These are phyloP conservation scores for Clathrus columnatus DNA, from an alignment of 768 basidiomycete genomes.

Conservation along the genomic window DNA sequence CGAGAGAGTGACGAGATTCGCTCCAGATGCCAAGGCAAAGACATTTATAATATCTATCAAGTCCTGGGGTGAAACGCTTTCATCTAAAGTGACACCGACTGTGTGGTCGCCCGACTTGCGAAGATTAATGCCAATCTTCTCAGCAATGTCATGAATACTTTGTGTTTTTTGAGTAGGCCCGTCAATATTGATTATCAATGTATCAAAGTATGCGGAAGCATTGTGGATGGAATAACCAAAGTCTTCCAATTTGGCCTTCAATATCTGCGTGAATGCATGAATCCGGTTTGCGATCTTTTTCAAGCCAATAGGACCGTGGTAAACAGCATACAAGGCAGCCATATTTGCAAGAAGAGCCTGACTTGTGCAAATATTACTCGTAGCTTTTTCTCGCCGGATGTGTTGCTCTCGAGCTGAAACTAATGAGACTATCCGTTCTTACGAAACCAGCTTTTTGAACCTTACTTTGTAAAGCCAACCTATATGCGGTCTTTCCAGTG, in stretches of 20 bases:
- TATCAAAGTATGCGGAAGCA: constrained; percentile 77
- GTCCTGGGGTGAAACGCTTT: constrained; percentile 72
- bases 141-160: constrained; percentile 61
- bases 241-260: constrained; percentile 54
- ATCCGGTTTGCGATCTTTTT: constrained; percentile 81
- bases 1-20: constrained; percentile 36
- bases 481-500: constrained; percentile 80
- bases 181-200: constrained; percentile 70
- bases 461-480: constrained; percentile 90
- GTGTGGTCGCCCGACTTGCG: constrained; percentile 62
- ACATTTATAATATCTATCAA: constrained; percentile 71
- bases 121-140: constrained; percentile 68
- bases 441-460: constrained; percentile 9
- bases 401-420: constrained; percentile 84
- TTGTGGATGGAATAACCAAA: constrained; percentile 72
- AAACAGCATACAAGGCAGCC: constrained; percentile 98
- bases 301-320: constrained; percentile 87
- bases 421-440: background rate
- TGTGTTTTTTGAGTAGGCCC: constrained; percentile 44
- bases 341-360: constrained; percentile 98
- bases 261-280: constrained; percentile 76
- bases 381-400: constrained; percentile 95
- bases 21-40: constrained; percentile 60
- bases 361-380: constrained; percentile 96
- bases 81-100: constrained; percentile 89